Base-by-base conservation (phyloP, 2,329 filamentous ascomycete species). In the Botrytis squamosa region DNA sequence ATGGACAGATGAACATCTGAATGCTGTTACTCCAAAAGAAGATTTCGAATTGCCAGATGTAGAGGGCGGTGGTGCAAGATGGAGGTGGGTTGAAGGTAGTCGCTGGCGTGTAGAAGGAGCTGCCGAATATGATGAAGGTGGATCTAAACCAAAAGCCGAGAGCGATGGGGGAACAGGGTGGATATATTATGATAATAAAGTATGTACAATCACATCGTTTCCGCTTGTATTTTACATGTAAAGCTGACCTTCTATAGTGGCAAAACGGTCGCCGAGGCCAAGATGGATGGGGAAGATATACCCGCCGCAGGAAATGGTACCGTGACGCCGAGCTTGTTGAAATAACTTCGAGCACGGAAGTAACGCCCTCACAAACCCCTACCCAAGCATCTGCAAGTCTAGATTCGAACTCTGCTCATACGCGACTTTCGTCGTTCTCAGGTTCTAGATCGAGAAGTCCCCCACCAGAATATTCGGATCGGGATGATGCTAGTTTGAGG, bases 171-270 rank as follows among this genome's bases (percentile, higher is more conserved):
- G 88, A 86, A 90, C 91, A 77, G 96, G 95, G 1, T 99, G 96
- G 96, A 93, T 97, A 55, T 99, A 96, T 82, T 99, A 98, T 81
- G 96, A 99, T 80, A 98, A 95, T 82, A 98, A 97, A 90, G 93
- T 94, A 84, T 75, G 85, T 33, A 20, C 33, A 57, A 18, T 29
- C 14, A 57, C 16, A 16, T 66, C 33, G 14, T n/a, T 25, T 63
- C 9, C n/a, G 29, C 59, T 52, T 38, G 59, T 40, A 20, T 59
- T 16, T 59, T 40, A 40, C 4, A 49, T 25, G 42, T 38, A 36
- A 29, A 62, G 60, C 72, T 80, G 71, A 80, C 72, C 55, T 44
- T 33, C 9, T 36, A 72, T 67, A 97, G 92, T 99, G 96, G 96
- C 91, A 94, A 81, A 92, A 93, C 78, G 95, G 95, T 29, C 91